Percentiles rank a stretch among this genome's conserved stretches.
These are phyloP conservation scores for Entomortierella parvispora DNA, from an alignment of 192 early-diverging fungal genomes.

Conservation along the genomic window DNA sequence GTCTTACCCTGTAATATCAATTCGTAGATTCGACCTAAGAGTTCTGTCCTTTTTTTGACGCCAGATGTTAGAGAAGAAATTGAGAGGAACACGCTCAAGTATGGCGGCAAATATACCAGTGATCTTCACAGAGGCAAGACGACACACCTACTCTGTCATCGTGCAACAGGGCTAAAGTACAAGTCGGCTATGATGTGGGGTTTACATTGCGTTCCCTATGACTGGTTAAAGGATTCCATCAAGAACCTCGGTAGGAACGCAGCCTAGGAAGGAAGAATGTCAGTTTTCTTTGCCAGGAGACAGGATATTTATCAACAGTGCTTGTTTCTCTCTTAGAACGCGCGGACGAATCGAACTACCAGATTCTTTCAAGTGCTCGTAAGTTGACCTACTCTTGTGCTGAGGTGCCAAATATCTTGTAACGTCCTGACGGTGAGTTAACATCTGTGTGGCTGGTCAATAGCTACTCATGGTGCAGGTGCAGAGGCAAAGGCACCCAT, in stretches of 20 bases:
- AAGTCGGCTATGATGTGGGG: conserved; percentile 34
- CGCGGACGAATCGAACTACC: too few relatives aligned
- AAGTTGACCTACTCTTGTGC: too few relatives aligned
- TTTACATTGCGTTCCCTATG: conserved; percentile 17
- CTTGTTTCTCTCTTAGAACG: too few relatives aligned
- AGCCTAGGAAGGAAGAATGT: background rate
- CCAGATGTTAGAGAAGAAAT: conserved; percentile 20
- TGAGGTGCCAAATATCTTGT: too few relatives aligned
- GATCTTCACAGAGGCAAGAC: conserved; percentile 30
- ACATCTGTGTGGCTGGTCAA: too few relatives aligned
- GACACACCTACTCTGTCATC: conserved; percentile 34
- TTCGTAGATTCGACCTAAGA: background rate
- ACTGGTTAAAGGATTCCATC: conserved; percentile 23
- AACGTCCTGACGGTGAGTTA: too few relatives aligned
- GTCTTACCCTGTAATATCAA: background rate
- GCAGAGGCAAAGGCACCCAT: too few relatives aligned
- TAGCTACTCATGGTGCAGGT: too few relatives aligned
- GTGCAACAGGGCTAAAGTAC: conserved; percentile 22
- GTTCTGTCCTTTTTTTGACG: background rate
- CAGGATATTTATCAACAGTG: too few relatives aligned
- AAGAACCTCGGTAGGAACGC: conserved; percentile 10
- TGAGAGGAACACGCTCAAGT: conserved; percentile 8
- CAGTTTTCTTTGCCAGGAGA: too few relatives aligned
- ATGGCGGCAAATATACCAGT: conserved; percentile 35
- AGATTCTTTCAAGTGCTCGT: too few relatives aligned